phyloP scores from a whole-genome alignment of 176 grass and related monocot genomes.

The Eleusine coracana region DNA sequence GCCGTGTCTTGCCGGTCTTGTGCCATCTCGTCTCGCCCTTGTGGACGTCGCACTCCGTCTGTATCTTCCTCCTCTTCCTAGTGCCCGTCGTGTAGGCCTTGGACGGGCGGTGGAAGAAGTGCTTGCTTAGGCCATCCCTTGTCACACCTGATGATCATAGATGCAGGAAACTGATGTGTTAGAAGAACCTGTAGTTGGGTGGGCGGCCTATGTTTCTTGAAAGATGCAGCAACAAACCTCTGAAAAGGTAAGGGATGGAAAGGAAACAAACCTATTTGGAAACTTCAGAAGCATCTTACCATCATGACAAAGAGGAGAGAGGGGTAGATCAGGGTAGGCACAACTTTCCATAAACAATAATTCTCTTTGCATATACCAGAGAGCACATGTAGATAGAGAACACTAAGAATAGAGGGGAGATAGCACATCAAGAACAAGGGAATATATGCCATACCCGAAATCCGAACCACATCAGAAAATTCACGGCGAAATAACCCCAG shows the following conservation, averaged over 20 bases:
- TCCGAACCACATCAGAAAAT: conserved; percentile 47
- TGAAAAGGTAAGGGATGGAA: conserved; percentile 51
- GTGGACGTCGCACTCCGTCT: conserved; percentile 76
- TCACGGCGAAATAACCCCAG: conserved; percentile 44
- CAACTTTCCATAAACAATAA: conserved; percentile 74
- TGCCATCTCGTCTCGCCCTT: conserved; percentile 97
- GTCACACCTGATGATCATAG: conserved; percentile 73
- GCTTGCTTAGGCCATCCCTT: conserved; percentile 96
- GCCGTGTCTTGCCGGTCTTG: conserved; percentile 98
- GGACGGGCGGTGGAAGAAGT: conserved; percentile 99
- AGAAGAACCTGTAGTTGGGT: conserved; percentile 46
- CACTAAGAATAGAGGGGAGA: conserved; percentile 51
- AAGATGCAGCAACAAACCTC: conserved; percentile 73
- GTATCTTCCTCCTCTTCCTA: conserved; percentile 95
- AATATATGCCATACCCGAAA: conserved; percentile 73
- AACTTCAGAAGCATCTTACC: conserved; percentile 89
- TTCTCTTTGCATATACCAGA: conserved; percentile 70
- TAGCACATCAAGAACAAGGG: conserved; percentile 61
- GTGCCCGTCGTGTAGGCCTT: conserved; percentile 98
- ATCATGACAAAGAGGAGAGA: conserved; percentile 53
- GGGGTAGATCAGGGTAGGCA: conserved; percentile 56
- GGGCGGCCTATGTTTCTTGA: conserved; percentile 65
- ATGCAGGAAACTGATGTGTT: conserved; percentile 26
- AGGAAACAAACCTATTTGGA: conserved; percentile 77
- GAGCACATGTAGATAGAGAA: conserved; percentile 58